These are phyloP conservation scores for Sphagnum fallax DNA, from an alignment of 228 moss, liverwort and hornwort genomes.

Conservation along the genomic window DNA sequence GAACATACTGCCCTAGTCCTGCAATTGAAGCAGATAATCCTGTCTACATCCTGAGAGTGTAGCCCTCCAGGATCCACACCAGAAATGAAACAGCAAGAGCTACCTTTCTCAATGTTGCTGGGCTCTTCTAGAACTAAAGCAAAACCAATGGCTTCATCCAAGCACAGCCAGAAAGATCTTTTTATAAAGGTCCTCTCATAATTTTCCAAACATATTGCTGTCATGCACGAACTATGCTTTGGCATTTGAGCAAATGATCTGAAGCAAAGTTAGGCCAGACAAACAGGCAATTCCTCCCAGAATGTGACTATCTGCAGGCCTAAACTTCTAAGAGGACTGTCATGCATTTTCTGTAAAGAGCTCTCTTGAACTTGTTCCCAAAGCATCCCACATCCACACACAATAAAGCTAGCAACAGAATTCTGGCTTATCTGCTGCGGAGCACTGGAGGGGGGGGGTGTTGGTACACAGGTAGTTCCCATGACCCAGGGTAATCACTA, in stretches of 20 bases:
- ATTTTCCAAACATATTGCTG: too few species aligned
- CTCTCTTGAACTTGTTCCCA: background rate
- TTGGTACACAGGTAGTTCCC: conserved; percentile 45
- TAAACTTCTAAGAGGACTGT: background rate
- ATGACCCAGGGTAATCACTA: conserved; percentile 91
- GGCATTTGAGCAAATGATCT: background rate
- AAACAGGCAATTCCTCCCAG: background rate
- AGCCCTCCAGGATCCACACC: too few species aligned
- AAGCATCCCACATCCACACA: background rate
- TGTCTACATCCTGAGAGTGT: too few species aligned
- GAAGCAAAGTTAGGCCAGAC: background rate
- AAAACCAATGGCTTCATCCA: too few species aligned
- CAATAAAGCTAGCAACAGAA: background rate
- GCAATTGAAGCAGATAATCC: too few species aligned
- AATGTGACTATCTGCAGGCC: background rate
- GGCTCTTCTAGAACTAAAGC: too few species aligned
- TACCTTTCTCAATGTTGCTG: too few species aligned
- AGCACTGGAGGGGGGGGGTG: background rate
- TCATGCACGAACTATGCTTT: background rate
- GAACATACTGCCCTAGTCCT: too few species aligned
- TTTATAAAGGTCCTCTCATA: too few species aligned
- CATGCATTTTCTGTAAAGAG: background rate
- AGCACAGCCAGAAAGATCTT: too few species aligned
- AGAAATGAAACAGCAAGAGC: too few species aligned
- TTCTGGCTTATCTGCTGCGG: conserved; percentile 89